Conservation (phyloP, 345 rosid genomes). For the Pelargonium nanum region DNA sequence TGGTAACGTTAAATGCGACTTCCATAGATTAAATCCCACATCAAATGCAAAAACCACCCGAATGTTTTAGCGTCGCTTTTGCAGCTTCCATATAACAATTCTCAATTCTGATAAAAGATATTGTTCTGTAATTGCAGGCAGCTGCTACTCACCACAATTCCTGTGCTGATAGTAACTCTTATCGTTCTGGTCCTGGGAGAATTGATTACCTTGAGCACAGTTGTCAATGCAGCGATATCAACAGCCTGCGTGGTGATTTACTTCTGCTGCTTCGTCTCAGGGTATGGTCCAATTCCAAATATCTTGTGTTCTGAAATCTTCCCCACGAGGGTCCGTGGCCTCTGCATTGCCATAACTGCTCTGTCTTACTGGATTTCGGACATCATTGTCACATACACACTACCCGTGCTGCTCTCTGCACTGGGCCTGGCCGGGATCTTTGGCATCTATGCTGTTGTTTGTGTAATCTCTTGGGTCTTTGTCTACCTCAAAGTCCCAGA, state of each 20-base stretch:
- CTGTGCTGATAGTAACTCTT: slow-evolving; percentile 64
- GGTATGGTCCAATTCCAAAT: slow-evolving; percentile 87
- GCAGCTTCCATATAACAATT: background rate
- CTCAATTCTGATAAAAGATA: background rate
- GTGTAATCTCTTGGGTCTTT: slow-evolving; percentile 69
- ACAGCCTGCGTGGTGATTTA: slow-evolving; percentile 70
- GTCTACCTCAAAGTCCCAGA: slow-evolving; percentile 91
- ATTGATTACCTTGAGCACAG: slow-evolving; percentile 37
- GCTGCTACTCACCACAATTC: slow-evolving; percentile 72
- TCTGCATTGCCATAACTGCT: slow-evolving; percentile 92
- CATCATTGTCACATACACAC: slow-evolving; percentile 80
- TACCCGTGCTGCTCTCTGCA: slow-evolving; percentile 73
- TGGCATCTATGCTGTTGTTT: slow-evolving; percentile 66
- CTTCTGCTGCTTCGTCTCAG: slow-evolving; percentile 84
- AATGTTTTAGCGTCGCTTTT: too few species aligned
- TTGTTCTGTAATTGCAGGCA: slow-evolving; percentile 39
- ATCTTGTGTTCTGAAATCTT: slow-evolving; percentile 96
- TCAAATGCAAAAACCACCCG: too few species aligned
- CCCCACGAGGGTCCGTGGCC: slow-evolving; percentile 95
- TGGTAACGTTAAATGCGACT: too few species aligned
- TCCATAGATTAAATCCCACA: too few species aligned
- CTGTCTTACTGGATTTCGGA: slow-evolving; percentile 75
- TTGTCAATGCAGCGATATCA: slow-evolving; percentile 55
- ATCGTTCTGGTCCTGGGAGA: slow-evolving; percentile 50
- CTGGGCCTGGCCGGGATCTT: slow-evolving; percentile 73